Evolutionary conservation across 2,329 filamentous ascomycete genomes (phyloP), one percentile per base, ranked within the genome.

Genomic region (Sclerotinia minor): DNA sequence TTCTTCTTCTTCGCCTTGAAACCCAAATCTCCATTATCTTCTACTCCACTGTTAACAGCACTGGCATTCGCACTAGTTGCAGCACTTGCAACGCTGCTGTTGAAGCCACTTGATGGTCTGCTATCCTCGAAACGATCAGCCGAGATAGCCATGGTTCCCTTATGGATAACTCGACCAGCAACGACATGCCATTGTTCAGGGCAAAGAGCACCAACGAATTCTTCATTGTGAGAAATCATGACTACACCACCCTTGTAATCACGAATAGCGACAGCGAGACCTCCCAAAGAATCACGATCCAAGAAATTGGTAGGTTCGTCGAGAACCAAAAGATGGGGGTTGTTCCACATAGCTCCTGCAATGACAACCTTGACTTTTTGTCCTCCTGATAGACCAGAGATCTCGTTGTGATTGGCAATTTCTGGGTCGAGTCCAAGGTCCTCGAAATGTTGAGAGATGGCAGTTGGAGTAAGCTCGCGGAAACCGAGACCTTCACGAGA

Each of bases 281-380:
- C 95, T 77, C 95, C 96, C 24, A 99, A 89, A 21, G 94, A 97
- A 81, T 99, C 95, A 75, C 95, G 93, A 78, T 99, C 95, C 83
- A 99, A 88, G 86, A 97, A 99, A 83, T 99, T 99, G 79, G 95
- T 98, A 68, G 95, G 95, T 82, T 99, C 94, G 85, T 99, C 95
- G 32, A 99, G 89, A 60, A 99, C 95, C 70, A 99, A 87, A 76
- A 99, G 82, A 83, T 99, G 95, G 0, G 95, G 95, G 83, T 98
- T 98, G 83, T 98, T 97, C 94, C 94, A 97, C 92, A 96, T 96
- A 75, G 93, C 92, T 76, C 92, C 92, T 3, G 92, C 95, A 74
- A 99, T 88, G 71, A 99, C 95, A 59, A 99, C 95, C 86, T 99
- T 99, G 82, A 99, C 95, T 81, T 98, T 98, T 79, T 99, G 95